Conservation (phyloP, 306 rosid genomes). For the Acmispon strigosus region DNA sequence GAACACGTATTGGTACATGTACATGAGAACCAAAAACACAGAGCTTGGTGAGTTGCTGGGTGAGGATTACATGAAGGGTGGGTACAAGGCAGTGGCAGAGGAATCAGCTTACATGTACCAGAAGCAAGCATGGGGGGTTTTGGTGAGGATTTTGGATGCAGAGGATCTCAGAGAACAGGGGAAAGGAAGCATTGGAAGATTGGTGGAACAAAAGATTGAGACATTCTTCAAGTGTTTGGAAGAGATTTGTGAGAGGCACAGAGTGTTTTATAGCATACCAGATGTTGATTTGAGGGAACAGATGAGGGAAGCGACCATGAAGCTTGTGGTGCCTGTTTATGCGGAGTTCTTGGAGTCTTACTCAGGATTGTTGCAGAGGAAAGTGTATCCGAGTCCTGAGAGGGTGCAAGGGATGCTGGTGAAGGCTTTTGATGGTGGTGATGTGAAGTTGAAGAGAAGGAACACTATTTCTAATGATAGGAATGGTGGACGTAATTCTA, state of each 20-base stretch:
- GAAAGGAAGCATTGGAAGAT: slow-evolving; percentile 30
- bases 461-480: slow-evolving; percentile 33
- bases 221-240: slow-evolving; percentile 48
- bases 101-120: slow-evolving; percentile 80
- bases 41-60: slow-evolving; percentile 69
- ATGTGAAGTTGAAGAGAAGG: slow-evolving; percentile 26
- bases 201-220: slow-evolving; percentile 46
- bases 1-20: slow-evolving; percentile 92
- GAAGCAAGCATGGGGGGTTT: slow-evolving; percentile 60
- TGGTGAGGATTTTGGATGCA: slow-evolving; percentile 42
- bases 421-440: slow-evolving; percentile 42
- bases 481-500: slow-evolving; percentile 28
- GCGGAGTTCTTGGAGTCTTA: slow-evolving; percentile 44
- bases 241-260: slow-evolving; percentile 52
- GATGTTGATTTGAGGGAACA: slow-evolving; percentile 71
- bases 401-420: slow-evolving; percentile 39
- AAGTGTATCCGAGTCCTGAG: slow-evolving; percentile 41
- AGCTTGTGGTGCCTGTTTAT: slow-evolving; percentile 48
- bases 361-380: slow-evolving; percentile 41
- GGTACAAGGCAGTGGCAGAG: slow-evolving; percentile 56
- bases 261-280: slow-evolving; percentile 44
- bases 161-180: slow-evolving; percentile 38
- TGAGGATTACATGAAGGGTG: slow-evolving; percentile 45
- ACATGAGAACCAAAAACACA: slow-evolving; percentile 74
- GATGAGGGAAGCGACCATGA: slow-evolving; percentile 52